Conservation (phyloP, 805 yeast species). For the Zygoascus tannicola region DNA sequence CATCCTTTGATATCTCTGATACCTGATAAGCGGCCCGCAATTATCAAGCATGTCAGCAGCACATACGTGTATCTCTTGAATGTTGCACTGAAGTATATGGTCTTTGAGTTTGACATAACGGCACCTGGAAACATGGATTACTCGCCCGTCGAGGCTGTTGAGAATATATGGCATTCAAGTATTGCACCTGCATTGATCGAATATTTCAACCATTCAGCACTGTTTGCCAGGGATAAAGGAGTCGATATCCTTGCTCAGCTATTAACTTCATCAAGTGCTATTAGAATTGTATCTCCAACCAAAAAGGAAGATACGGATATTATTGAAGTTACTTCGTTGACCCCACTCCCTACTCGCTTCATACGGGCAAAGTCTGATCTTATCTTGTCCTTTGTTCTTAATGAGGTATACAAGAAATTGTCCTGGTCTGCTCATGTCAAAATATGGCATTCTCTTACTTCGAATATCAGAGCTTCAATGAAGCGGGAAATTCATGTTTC, state of each 20-base stretch:
- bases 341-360: conserved; percentile 12
- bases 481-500: conserved; percentile 16
- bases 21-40: conserved; percentile 8
- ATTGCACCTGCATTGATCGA: conserved; percentile 4
- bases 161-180: conserved; percentile 1
- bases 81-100: conserved; percentile 3
- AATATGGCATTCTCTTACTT: not conserved
- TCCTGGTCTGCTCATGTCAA: conserved; percentile 1
- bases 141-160: not conserved
- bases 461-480: conserved; percentile 1
- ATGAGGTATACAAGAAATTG: not conserved
- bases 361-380: conserved; percentile 6
- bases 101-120: conserved; percentile 6
- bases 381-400: not conserved
- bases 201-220: conserved; percentile 3
- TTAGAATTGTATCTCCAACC: conserved; percentile 1
- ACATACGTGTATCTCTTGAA: conserved; percentile 4
- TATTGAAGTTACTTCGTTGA: not conserved
- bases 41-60: conserved; percentile 3
- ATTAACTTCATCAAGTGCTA: not conserved
- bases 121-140: not conserved
- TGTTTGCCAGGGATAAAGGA: conserved; percentile 3
- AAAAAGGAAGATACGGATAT: not conserved
- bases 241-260: conserved; percentile 7
- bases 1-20: conserved; percentile 12